phyloP scores from a whole-genome alignment of 164 flowering plant species.

The Tinospora cordifolia region DNA sequence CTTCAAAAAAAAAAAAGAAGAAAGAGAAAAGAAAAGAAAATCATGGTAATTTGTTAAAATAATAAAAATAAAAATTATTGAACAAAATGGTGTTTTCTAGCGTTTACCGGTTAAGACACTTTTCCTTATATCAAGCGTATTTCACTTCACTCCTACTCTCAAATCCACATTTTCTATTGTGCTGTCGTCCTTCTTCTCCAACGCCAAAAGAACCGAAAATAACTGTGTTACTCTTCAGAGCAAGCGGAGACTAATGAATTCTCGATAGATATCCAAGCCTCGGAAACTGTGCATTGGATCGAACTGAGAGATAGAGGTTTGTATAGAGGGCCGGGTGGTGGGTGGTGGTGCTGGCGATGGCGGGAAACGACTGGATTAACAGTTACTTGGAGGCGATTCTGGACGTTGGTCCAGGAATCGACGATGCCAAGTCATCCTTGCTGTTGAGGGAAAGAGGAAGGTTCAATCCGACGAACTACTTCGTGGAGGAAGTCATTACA shows the following conservation, averaged over 20 bases:
- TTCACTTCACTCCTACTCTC: background rate
- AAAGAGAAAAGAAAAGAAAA: too few species aligned
- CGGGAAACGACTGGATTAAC: slow-evolving; percentile 98
- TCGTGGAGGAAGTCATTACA: slow-evolving; percentile 94
- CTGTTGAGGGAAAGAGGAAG: slow-evolving; percentile 85
- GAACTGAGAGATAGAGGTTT: too few species aligned
- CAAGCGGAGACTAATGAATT: background rate
- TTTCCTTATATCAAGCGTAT: background rate
- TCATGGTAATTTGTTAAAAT: too few species aligned
- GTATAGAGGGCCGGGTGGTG: too few species aligned
- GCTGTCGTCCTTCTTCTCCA: background rate
- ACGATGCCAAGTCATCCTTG: slow-evolving; percentile 52
- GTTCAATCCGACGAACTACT: slow-evolving; percentile 91
- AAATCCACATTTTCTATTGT: background rate
- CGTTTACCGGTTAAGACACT: background rate
- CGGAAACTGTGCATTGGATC: background rate
- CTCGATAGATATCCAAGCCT: background rate
- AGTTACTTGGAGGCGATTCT: slow-evolving; percentile 96
- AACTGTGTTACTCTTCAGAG: background rate
- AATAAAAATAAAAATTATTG: background rate
- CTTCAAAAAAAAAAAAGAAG: too few species aligned
- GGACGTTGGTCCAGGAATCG: slow-evolving; percentile 74
- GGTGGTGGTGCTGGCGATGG: slow-evolving; percentile 37
- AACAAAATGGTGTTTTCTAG: background rate
- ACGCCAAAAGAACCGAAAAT: background rate